These are phyloP conservation scores for Huntiella moniliformis DNA, from an alignment of 2,329 filamentous ascomycete genomes.

Conservation along the genomic window DNA sequence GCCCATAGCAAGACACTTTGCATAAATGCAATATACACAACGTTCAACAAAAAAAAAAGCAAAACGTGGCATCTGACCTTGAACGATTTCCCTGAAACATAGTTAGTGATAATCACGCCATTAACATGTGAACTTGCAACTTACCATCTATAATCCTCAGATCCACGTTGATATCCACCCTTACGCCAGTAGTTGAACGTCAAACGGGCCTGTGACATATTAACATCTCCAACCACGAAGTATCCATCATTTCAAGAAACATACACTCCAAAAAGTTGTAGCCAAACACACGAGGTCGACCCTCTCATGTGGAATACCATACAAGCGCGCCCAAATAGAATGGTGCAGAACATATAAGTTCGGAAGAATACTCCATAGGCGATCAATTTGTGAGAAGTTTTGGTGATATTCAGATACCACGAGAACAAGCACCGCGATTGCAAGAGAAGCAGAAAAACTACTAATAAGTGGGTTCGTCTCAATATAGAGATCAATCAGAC, in stretches of 20 bases:
- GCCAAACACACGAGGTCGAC: conserved; percentile 56
- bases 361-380: conserved; percentile 78
- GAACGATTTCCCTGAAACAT: conserved; percentile 45
- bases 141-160: conserved; percentile 83
- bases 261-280: conserved; percentile 61
- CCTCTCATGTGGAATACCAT: conserved; percentile 48
- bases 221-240: background rate
- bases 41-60: conserved; percentile 68
- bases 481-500: conserved; percentile 53
- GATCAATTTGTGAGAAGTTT: conserved; percentile 95
- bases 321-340: conserved; percentile 60
- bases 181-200: conserved; percentile 96
- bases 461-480: conserved; percentile 73
- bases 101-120: background rate
- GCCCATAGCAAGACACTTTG: conserved; percentile 69
- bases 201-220: conserved; percentile 44
- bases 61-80: conserved; percentile 39
- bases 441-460: conserved; percentile 51
- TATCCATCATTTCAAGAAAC: conserved; percentile 16
- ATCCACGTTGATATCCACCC: conserved; percentile 74
- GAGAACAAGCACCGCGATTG: conserved; percentile 53
- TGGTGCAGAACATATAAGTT: conserved; percentile 76
- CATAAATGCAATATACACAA: conserved; percentile 69
- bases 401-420: conserved; percentile 65
- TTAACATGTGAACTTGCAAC: background rate